These are phyloP conservation scores for Claviceps africana DNA, from an alignment of 2,329 filamentous ascomycete species.

Conservation along the genomic window DNA sequence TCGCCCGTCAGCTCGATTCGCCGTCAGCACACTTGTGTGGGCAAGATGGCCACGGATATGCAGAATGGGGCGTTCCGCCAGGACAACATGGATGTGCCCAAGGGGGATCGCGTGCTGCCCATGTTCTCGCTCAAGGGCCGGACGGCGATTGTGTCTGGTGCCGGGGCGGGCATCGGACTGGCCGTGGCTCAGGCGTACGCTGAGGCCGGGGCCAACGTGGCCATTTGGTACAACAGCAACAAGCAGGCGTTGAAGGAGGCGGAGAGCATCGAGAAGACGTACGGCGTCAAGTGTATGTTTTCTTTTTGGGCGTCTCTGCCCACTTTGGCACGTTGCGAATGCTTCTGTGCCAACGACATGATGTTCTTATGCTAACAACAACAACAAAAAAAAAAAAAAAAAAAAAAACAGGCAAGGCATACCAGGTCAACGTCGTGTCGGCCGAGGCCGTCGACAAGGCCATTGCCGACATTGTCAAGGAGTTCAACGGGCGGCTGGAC, in stretches of 20 bases:
- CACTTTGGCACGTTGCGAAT: too few species aligned
- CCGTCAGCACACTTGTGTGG: too few species aligned
- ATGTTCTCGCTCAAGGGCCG: constrained; percentile 57
- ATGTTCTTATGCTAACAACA: too few species aligned
- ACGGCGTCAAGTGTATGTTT: constrained; percentile 50
- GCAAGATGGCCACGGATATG: constrained; percentile 24
- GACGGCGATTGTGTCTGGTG: constrained; percentile 56
- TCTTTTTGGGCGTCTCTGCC: too few species aligned
- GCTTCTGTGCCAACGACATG: background rate
- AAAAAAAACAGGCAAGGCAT: constrained; percentile 17
- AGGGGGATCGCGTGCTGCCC: constrained; percentile 40
- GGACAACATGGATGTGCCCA: constrained; percentile 36
- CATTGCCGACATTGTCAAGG: constrained; percentile 39
- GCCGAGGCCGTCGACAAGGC: constrained; percentile 36
- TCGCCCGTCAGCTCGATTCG: background rate
- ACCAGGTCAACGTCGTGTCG: constrained; percentile 46
- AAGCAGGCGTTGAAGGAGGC: constrained; percentile 48
- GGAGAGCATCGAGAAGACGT: constrained; percentile 48
- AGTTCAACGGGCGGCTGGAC: constrained; percentile 63
- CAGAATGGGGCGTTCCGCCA: constrained; percentile 40
- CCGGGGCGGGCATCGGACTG: constrained; percentile 52
- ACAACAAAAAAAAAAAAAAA: too few species aligned
- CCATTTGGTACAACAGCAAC: constrained; percentile 60
- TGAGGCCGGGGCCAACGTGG: constrained; percentile 58
- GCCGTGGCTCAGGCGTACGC: constrained; percentile 49